A percentile compares a stretch with the other conserved stretches of the same genome.
Evolutionary conservation across 2,329 filamentous ascomycete genomes (phyloP).

Genomic region (Phaeosphaeria sp.): DNA sequence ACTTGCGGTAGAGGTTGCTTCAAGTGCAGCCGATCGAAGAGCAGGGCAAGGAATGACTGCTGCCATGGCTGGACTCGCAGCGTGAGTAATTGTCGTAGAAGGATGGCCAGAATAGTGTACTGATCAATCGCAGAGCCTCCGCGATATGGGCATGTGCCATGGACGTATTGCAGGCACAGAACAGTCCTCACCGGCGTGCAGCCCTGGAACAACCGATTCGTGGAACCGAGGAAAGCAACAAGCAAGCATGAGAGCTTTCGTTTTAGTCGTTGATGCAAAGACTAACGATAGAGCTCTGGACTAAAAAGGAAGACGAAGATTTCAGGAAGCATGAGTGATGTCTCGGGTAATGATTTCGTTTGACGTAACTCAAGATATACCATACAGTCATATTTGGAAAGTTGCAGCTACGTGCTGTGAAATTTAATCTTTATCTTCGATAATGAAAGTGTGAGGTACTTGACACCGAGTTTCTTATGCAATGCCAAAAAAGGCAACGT

Average conservation of each 20-base stretch:
- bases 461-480: not conserved
- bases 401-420: no score
- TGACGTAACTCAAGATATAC: no score
- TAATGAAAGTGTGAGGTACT: no score
- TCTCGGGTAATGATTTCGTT: not conserved
- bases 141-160: not conserved
- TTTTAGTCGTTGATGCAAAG: no score
- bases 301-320: no score
- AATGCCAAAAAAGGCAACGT: slow-evolving; percentile 25
- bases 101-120: not conserved
- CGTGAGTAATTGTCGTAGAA: not conserved
- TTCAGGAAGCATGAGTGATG: no score
- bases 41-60: slow-evolving; percentile 11
- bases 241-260: not conserved
- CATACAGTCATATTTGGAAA: not conserved
- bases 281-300: no score
- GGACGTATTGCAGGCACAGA: not conserved
- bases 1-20: slow-evolving; percentile 3
- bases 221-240: not conserved
- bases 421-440: no score
- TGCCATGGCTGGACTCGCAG: slow-evolving; percentile 8
- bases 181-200: not conserved
- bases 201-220: not conserved
- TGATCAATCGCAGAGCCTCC: not conserved
- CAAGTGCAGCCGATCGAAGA: slow-evolving; percentile 4